Percentiles rank a stretch among this genome's conserved stretches.
Evolutionary conservation across 2,329 filamentous ascomycete genomes (phyloP).

Genomic region (Harringtonia aguacate): DNA sequence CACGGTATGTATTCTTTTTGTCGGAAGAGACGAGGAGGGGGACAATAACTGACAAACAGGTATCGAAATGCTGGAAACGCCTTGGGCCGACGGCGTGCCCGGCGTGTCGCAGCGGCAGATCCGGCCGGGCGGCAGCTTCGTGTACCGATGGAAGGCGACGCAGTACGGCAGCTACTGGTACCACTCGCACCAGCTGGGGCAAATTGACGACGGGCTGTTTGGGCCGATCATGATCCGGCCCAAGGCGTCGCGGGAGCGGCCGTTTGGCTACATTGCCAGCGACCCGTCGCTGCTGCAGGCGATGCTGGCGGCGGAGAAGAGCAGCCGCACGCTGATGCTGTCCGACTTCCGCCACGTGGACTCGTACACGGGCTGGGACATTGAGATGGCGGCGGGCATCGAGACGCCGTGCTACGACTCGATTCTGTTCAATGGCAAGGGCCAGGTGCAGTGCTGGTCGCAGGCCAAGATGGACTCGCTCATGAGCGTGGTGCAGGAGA

Average conservation of each 20-base stretch:
- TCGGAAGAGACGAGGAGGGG: not conserved
- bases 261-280: conserved; percentile 38
- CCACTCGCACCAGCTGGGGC: conserved; percentile 43
- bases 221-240: conserved; percentile 43
- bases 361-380: conserved; percentile 23
- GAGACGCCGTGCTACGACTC: conserved; percentile 49
- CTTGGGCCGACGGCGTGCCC: conserved; percentile 51
- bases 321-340: conserved; percentile 37
- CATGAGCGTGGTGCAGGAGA: conserved; percentile 20
- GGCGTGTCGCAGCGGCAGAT: conserved; percentile 45
- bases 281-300: conserved; percentile 25
- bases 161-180: conserved; percentile 52
- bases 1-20: conserved; percentile 28
- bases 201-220: conserved; percentile 49
- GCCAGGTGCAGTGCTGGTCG: conserved; percentile 39
- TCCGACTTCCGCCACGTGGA: conserved; percentile 46
- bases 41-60: conserved; percentile 17
- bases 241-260: conserved; percentile 20
- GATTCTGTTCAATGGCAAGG: conserved; percentile 52
- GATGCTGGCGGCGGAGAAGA: conserved; percentile 37
- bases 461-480: conserved; percentile 30
- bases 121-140: conserved; percentile 32
- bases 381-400: conserved; percentile 30
- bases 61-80: conserved; percentile 38
- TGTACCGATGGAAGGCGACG: conserved; percentile 43